A percentile compares a stretch with the other conserved stretches of the same genome.
Evolutionary conservation across 176 grass and related monocot genomes (phyloP).

Genomic region (Eleusine indica): DNA sequence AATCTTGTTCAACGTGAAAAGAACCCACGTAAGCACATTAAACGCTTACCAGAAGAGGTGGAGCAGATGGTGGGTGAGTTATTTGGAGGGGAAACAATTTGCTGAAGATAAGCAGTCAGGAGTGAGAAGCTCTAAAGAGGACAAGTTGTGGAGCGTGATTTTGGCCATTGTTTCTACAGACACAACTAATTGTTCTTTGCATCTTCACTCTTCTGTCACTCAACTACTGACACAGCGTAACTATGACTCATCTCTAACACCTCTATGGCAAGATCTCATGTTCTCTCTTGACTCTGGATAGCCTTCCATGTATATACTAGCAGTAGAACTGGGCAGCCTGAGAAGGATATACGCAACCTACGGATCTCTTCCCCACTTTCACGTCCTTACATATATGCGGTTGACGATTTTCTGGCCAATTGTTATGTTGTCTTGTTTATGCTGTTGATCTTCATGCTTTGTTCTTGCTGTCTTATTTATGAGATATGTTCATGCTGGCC

Average conservation of each 20-base stretch:
- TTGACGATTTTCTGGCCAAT: background rate
- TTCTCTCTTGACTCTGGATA: slow-evolving; percentile 11
- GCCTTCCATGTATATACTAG: background rate
- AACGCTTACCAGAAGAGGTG: slow-evolving; percentile 56
- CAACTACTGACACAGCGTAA: slow-evolving; percentile 22
- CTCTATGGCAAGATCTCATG: background rate
- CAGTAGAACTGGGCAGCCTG: background rate
- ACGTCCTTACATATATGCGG: background rate
- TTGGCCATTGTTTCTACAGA: slow-evolving; percentile 25
- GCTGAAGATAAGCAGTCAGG: slow-evolving; percentile 56
- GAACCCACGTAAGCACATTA: slow-evolving; percentile 74
- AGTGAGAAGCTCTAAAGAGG: slow-evolving; percentile 7
- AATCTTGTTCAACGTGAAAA: slow-evolving; percentile 59
- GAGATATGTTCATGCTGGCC: background rate
- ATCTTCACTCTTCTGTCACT: background rate
- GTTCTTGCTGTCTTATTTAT: background rate
- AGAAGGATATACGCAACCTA: background rate
- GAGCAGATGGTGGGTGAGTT: slow-evolving; percentile 64
- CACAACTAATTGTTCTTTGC: slow-evolving; percentile 18
- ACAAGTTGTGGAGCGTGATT: slow-evolving; percentile 25
- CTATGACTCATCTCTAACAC: background rate
- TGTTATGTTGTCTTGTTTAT: background rate
- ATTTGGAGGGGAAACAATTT: slow-evolving; percentile 60
- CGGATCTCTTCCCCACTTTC: background rate
- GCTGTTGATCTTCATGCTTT: background rate